These are phyloP conservation scores for Wakefieldia striispora DNA, from an alignment of 768 basidiomycete species.

Conservation along the genomic window DNA sequence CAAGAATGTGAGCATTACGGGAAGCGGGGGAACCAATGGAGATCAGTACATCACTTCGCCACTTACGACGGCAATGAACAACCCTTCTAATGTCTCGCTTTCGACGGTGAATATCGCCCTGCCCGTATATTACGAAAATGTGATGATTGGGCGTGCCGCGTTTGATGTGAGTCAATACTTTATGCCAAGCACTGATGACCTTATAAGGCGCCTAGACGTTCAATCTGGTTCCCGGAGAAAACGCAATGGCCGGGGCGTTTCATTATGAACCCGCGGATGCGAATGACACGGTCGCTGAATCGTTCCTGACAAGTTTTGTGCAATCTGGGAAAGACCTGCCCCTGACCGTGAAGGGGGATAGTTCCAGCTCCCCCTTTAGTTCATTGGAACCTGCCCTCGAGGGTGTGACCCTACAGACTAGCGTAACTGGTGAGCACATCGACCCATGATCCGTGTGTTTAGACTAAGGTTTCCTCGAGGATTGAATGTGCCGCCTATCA, in stretches of 20 bases:
- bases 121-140: constrained; percentile 54
- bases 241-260: constrained; percentile 56
- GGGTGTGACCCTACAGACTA: constrained; percentile 48
- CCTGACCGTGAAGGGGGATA: constrained; percentile 59
- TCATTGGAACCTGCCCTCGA: constrained; percentile 57
- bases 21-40: constrained; percentile 64
- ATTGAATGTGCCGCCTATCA: constrained; percentile 53
- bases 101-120: constrained; percentile 56
- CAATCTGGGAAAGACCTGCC: constrained; percentile 47
- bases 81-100: constrained; percentile 68
- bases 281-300: constrained; percentile 63
- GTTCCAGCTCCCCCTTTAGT: constrained; percentile 56
- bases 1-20: constrained; percentile 56
- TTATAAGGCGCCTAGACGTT: constrained; percentile 42
- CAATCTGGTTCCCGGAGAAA: constrained; percentile 55
- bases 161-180: constrained; percentile 45
- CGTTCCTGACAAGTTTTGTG: constrained; percentile 60
- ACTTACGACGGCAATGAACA: constrained; percentile 55
- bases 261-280: constrained; percentile 63
- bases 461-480: constrained; percentile 21
- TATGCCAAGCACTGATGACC: background rate
- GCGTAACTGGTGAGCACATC: constrained; percentile 41
- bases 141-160: constrained; percentile 56
- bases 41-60: constrained; percentile 56
- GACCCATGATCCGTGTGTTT: background rate